phyloP scores from a whole-genome alignment of 1,284 basidiomycete species.

The Ustilago cynodontis region DNA sequence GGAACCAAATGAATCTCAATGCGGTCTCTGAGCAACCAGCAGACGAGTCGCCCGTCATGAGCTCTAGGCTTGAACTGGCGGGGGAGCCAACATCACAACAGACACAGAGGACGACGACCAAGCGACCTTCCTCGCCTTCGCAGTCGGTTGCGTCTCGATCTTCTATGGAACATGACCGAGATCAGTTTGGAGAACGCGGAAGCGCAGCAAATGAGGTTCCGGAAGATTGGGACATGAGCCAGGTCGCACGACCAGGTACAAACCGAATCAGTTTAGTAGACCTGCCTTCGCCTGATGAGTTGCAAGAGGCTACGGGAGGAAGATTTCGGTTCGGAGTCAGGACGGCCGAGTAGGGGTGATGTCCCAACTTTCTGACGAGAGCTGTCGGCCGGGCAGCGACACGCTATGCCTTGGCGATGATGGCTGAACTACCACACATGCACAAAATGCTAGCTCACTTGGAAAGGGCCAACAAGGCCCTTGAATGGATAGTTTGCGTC shows the following conservation, averaged over 20 bases:
- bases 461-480: not conserved
- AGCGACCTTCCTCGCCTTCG: constrained; percentile 15
- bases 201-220: constrained; percentile 31
- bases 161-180: constrained; percentile 9
- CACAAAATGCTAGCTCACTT: not conserved
- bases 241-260: constrained; percentile 29
- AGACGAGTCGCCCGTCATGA: constrained; percentile 46
- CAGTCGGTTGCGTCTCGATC: constrained; percentile 13
- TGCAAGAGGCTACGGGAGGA: constrained; percentile 43
- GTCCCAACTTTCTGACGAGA: not conserved
- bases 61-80: constrained; percentile 15
- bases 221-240: constrained; percentile 47
- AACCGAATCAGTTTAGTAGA: constrained; percentile 49
- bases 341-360: not conserved
- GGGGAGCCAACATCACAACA: not conserved
- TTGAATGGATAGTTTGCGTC: not conserved
- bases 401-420: not conserved
- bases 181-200: not conserved
- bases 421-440: not conserved
- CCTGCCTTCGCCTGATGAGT: constrained; percentile 47
- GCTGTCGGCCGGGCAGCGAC: not conserved
- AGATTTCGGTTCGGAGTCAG: constrained; percentile 33
- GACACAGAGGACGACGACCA: not conserved
- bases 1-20: constrained; percentile 51
- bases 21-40: constrained; percentile 47